These are phyloP conservation scores for Hyaloscypha bicolor DNA, from an alignment of 495 filamentous ascomycete species.

Conservation along the genomic window DNA sequence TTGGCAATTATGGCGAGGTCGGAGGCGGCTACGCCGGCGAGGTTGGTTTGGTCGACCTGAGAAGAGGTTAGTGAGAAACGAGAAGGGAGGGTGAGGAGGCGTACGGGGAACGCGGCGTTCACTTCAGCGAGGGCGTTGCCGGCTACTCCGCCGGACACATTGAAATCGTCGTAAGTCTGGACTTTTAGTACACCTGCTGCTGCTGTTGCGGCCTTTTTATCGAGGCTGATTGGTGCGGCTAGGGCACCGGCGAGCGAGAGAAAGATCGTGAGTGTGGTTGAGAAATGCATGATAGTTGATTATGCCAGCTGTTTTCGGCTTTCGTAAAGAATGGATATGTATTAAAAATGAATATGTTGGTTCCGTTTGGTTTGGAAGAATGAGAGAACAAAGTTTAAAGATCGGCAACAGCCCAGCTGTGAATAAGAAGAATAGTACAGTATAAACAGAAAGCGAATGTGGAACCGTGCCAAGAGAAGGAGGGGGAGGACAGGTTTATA, in stretches of 20 bases:
- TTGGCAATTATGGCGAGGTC: slow-evolving; percentile 45
- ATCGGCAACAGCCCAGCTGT: slow-evolving; percentile 6
- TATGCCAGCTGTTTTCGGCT: background rate
- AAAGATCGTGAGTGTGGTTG: slow-evolving; percentile 5
- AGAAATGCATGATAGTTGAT: slow-evolving; percentile 17
- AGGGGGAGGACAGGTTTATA: background rate
- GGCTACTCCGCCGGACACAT: slow-evolving; percentile 44
- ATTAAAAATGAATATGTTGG: slow-evolving; percentile 1
- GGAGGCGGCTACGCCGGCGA: slow-evolving; percentile 37
- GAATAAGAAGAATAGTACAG: background rate
- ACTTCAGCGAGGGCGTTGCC: slow-evolving; percentile 48
- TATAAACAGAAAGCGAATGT: slow-evolving; percentile 4
- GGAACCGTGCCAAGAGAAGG: background rate
- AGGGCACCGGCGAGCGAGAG: slow-evolving; percentile 2
- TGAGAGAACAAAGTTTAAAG: background rate
- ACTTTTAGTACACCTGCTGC: slow-evolving; percentile 6
- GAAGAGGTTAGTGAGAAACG: slow-evolving; percentile 7
- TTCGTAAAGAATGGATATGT: background rate
- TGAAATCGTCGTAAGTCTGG: slow-evolving; percentile 31
- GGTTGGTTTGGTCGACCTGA: slow-evolving; percentile 41
- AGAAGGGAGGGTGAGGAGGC: slow-evolving; percentile 4
- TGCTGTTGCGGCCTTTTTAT: slow-evolving; percentile 2
- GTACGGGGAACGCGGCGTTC: slow-evolving; percentile 46
- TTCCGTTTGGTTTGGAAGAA: background rate
- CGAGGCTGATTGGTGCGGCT: slow-evolving; percentile 3